These are phyloP conservation scores for Teratosphaeria gauchensis DNA, from an alignment of 2,329 filamentous ascomycete species.

Conservation along the genomic window DNA sequence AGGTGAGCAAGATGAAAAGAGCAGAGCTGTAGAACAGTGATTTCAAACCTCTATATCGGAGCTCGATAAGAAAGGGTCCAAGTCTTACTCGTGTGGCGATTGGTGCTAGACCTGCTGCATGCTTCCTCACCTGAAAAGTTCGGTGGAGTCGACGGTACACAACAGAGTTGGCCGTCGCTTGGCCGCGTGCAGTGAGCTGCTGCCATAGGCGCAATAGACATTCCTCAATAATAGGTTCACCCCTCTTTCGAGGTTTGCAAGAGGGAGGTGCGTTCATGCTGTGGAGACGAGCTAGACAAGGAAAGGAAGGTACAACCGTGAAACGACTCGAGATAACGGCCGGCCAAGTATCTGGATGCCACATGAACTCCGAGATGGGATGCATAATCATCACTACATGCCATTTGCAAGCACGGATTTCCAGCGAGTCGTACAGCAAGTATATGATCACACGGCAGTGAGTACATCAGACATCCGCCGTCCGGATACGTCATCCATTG, in stretches of 20 bases:
- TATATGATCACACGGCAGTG: background rate
- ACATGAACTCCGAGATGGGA: no score
- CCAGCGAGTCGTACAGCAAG: background rate
- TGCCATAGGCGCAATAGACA: background rate
- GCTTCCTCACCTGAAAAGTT: background rate
- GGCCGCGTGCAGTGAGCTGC: background rate
- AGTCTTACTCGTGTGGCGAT: background rate
- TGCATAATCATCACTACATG: background rate
- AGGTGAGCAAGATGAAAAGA: background rate
- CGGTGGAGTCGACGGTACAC: background rate
- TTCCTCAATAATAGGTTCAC: background rate
- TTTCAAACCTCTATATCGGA: background rate
- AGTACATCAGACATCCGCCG: background rate
- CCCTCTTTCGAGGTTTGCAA: background rate
- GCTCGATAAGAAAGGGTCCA: background rate
- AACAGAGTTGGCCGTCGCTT: background rate
- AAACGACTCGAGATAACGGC: background rate
- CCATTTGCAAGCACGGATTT: background rate
- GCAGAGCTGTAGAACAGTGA: background rate
- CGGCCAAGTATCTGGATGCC: background rate
- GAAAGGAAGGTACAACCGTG: background rate
- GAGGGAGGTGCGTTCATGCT: background rate
- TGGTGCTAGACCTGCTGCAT: background rate
- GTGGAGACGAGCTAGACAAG: background rate
- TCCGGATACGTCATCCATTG: no score